Evolutionary conservation across 768 basidiomycete species (phyloP), one percentile per base, ranked within the genome.

Genomic region (Multifurca ochricompacta): DNA sequence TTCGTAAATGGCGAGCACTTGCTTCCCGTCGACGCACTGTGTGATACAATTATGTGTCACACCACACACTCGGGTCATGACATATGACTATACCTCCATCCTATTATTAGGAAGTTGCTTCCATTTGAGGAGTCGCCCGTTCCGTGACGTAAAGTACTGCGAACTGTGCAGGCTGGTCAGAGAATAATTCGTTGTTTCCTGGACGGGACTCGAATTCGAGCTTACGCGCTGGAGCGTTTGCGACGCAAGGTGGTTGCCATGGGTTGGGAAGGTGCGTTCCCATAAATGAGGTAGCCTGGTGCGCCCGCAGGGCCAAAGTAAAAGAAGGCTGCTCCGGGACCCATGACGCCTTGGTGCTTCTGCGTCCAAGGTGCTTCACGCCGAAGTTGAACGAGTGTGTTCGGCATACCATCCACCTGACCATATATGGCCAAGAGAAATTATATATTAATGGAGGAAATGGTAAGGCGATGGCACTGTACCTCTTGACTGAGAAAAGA

Each of bases 41-140:
- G 51, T 16, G 32, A 40, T 47, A n/a, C n/a, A n/a, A n/a, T n/a
- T n/a, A 4, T 6, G 6, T 21, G 57, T 59, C 19, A 44, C 19
- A 16, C 7, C 21, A 27, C 9, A 19, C 39, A 16, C 23, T 19
- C 21, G 27, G 25, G 10, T 30, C 37, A 32, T 8, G 23, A 50
- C n/a, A n/a, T n/a, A 44, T 25, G 32, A 25, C 60, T 77, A 32
- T 53, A 87, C 87, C 81, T 89, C 87, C 78, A 87, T 81, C 51
- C 78, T 73, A 57, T 79, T 73, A 31, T 76, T 69, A 11, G 70
- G 65, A 48, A 85, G 73, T 66, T 77, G 55, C 39, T 56, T 82
- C 89, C 89, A 91, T 67, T 88, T 91, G 68, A 79, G 82, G 46
- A 84, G 79, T 56, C 71, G 79, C 36, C 84, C 83, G 61, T 77